phyloP scores from a whole-genome alignment of 2,329 filamentous ascomycete genomes.

The Fusarium sp. region DNA sequence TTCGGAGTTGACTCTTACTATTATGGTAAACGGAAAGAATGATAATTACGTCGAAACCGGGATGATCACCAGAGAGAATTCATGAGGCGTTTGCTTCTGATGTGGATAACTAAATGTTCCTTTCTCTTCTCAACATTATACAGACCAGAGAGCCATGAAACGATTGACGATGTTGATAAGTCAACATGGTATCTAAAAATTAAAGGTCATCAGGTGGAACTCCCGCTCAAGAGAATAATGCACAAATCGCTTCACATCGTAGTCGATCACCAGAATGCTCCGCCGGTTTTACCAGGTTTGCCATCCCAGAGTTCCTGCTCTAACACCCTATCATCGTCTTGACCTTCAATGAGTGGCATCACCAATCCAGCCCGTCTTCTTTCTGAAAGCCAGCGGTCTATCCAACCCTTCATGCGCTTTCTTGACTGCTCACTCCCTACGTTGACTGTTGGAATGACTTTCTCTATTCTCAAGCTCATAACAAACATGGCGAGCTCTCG shows the following conservation, averaged over 20 bases:
- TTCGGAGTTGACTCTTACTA: neutral
- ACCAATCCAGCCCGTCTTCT: conserved; percentile 64
- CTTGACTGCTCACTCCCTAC: conserved; percentile 66
- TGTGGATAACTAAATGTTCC: conserved; percentile 41
- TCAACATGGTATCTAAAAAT: neutral
- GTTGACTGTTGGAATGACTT: conserved; percentile 93
- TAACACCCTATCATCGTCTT: conserved; percentile 43
- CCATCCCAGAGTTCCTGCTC: conserved; percentile 50
- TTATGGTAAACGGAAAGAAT: neutral
- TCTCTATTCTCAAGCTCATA: conserved; percentile 85
- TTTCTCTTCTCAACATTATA: conserved; percentile 8
- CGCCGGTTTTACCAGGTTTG: conserved; percentile 49
- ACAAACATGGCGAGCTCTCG: conserved; percentile 93
- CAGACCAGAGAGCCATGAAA: neutral
- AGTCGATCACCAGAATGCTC: conserved; percentile 49
- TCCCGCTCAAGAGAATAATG: neutral
- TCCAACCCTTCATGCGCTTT: conserved; percentile 70
- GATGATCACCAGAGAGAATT: conserved; percentile 27
- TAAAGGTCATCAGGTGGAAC: neutral
- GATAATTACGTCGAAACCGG: conserved; percentile 27
- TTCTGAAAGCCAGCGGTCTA: conserved; percentile 68
- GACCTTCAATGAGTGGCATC: conserved; percentile 52
- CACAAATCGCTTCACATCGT: neutral
- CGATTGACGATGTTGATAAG: neutral
- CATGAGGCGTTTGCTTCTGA: conserved; percentile 42